Evolutionary conservation across 495 filamentous ascomycete genomes (phyloP).

Genomic region (Amphirosellinia nigrospora): DNA sequence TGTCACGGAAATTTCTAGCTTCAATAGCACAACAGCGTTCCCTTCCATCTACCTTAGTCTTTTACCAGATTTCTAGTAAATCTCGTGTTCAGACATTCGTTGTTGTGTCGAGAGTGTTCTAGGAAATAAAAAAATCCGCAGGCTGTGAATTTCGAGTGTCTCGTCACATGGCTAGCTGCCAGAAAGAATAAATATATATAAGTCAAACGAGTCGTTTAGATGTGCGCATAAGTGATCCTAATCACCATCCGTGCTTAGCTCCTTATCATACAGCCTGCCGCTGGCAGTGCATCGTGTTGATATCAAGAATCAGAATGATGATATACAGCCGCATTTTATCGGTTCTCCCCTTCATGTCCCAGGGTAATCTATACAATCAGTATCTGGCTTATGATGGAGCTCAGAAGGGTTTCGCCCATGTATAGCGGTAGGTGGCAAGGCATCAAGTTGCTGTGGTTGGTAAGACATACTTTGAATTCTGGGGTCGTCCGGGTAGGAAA

Average conservation of each 20-base stretch:
- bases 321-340: background rate
- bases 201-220: background rate
- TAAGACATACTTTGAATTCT: background rate
- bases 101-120: too few species aligned
- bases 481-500: background rate
- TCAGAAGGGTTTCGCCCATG: background rate
- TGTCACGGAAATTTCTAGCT: too few species aligned
- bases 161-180: background rate
- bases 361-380: background rate
- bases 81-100: too few species aligned
- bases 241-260: background rate
- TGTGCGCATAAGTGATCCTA: background rate
- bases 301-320: background rate
- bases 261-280: background rate
- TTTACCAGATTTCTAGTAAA: too few species aligned
- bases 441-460: background rate
- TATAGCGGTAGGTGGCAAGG: background rate
- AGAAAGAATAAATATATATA: background rate
- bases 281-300: background rate
- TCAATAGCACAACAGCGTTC: too few species aligned
- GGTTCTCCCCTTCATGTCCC: background rate
- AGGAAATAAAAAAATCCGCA: too few species aligned
- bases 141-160: background rate
- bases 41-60: too few species aligned
- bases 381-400: background rate